Evolutionary conservation across 352 stramenopile genomes (phyloP).

Genomic region (Pythium phragmitis): DNA sequence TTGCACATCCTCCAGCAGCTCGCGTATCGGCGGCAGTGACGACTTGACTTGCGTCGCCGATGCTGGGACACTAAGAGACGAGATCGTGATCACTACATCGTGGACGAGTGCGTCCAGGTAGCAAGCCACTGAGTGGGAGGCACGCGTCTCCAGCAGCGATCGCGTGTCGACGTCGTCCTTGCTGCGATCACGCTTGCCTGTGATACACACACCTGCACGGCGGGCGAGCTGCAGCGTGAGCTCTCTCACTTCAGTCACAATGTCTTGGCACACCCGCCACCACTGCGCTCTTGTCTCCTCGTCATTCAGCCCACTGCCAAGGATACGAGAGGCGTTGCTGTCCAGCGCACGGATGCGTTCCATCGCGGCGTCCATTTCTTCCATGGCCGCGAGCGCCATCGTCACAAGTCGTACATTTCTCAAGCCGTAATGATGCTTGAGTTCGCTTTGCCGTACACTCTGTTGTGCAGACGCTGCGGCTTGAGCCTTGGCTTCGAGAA

Average conservation of each 20-base stretch:
- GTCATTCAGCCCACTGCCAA: background rate
- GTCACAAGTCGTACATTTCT: slow-evolving; percentile 48
- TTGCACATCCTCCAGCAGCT: slow-evolving; percentile 43
- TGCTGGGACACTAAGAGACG: background rate
- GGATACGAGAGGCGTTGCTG: background rate
- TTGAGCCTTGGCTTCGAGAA: slow-evolving; percentile 51
- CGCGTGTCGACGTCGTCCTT: slow-evolving; percentile 52
- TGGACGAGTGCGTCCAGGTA: slow-evolving; percentile 31
- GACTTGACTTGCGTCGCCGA: slow-evolving; percentile 9
- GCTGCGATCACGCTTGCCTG: slow-evolving; percentile 49
- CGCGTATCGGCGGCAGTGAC: slow-evolving; percentile 22
- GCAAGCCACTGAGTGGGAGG: slow-evolving; percentile 7
- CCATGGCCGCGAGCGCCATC: slow-evolving; percentile 53
- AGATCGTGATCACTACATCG: slow-evolving; percentile 29
- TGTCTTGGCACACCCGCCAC: slow-evolving; percentile 15
- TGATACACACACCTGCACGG: slow-evolving; percentile 61
- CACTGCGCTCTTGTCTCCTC: background rate
- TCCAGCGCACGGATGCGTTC: slow-evolving; percentile 41
- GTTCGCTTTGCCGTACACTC: slow-evolving; percentile 44
- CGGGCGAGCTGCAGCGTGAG: slow-evolving; percentile 48
- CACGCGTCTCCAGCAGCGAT: slow-evolving; percentile 38
- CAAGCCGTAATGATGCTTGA: slow-evolving; percentile 64
- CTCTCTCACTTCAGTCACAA: slow-evolving; percentile 38
- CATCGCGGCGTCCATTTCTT: slow-evolving; percentile 56
- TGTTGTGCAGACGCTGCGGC: slow-evolving; percentile 31